Percentiles rank a stretch among this genome's conserved stretches.
phyloP scores from a whole-genome alignment of 139 green algal species.

The Mesostigma viride region DNA sequence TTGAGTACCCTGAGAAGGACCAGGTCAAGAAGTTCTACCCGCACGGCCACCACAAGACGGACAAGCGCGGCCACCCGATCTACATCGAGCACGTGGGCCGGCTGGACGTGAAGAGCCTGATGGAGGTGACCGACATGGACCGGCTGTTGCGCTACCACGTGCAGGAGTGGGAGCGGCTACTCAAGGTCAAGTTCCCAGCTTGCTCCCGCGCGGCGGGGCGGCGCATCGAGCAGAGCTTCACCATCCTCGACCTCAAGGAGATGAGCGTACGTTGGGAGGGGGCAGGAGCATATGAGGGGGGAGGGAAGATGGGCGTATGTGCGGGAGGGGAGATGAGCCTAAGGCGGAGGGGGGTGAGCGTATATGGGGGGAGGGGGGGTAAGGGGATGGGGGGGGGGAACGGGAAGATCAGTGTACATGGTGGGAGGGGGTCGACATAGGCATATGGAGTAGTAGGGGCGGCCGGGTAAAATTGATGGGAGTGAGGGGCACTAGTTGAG shows the following conservation, averaged over 20 bases:
- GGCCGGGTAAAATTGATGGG: too few species aligned
- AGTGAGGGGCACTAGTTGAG: too few species aligned
- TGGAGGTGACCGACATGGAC: constrained; percentile 28
- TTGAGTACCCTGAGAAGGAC: constrained; percentile 49
- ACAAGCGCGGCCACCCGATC: constrained; percentile 38
- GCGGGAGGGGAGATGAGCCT: too few species aligned
- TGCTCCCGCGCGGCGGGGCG: constrained; percentile 17
- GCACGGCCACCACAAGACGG: constrained; percentile 65
- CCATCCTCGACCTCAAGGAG: constrained; percentile 29
- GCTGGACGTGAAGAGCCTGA: constrained; percentile 18
- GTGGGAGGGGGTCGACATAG: too few species aligned
- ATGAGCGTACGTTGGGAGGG: too few species aligned
- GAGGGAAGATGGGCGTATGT: too few species aligned
- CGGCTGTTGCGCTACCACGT: constrained; percentile 29
- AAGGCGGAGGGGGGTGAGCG: too few species aligned
- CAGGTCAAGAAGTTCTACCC: constrained; percentile 80
- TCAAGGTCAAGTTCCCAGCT: constrained; percentile 31
- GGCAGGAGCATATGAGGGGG: too few species aligned
- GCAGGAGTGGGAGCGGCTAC: constrained; percentile 28
- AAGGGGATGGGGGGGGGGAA: too few species aligned
- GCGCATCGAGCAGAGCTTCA: constrained; percentile 33
- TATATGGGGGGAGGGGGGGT: too few species aligned
- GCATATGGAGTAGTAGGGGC: too few species aligned
- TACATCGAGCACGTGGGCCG: constrained; percentile 32
- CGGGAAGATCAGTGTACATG: too few species aligned